phyloP scores from a whole-genome alignment of 768 basidiomycete genomes.

The Leccinellum albellum region DNA sequence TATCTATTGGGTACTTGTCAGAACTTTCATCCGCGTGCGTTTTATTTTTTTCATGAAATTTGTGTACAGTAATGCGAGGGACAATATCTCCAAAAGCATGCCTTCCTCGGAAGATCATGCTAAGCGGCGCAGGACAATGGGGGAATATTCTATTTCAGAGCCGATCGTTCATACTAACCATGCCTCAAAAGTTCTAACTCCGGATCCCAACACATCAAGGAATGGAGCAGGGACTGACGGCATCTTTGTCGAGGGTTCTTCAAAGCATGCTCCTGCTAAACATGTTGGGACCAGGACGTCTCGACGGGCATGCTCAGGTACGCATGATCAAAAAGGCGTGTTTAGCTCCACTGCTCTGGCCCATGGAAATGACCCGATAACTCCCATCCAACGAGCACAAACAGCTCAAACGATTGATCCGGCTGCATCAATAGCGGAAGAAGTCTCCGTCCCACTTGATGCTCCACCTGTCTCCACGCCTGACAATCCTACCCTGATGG shows the following conservation, averaged over 20 bases:
- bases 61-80: neutral
- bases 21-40: constrained; percentile 14
- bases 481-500: neutral
- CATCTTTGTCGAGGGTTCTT: neutral
- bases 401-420: neutral
- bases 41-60: neutral
- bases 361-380: neutral
- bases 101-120: neutral
- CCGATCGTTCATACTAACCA: neutral
- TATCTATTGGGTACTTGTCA: neutral
- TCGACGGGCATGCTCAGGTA: neutral
- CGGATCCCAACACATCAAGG: neutral
- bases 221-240: constrained; percentile 2
- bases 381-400: neutral
- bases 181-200: neutral
- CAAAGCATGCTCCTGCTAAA: neutral
- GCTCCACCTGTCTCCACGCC: neutral
- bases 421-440: constrained; percentile 3
- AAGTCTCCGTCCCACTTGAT: neutral
- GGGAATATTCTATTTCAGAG: neutral
- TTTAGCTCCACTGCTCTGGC: constrained; percentile 10
- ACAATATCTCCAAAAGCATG: neutral
- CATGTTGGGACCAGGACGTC: neutral
- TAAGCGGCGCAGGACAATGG: constrained; percentile 8
- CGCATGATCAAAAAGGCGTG: constrained; percentile 3